A percentile compares a stretch with the other conserved stretches of the same genome.
These are phyloP conservation scores for Suhomyces sp. DNA, from an alignment of 805 yeast species.

Conservation along the genomic window DNA sequence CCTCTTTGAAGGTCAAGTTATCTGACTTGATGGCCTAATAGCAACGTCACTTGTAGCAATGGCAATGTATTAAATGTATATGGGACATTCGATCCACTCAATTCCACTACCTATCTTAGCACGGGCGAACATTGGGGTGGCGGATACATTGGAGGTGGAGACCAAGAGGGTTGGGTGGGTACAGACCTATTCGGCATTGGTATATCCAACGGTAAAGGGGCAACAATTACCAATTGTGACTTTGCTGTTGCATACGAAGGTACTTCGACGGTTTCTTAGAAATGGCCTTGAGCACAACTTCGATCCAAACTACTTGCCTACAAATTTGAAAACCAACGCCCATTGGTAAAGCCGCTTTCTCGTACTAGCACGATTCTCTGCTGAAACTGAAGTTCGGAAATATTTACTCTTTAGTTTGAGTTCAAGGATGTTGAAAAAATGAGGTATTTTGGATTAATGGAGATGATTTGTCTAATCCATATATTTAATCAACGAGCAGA, in stretches of 20 bases:
- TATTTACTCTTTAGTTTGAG: no score
- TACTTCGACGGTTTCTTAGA: not conserved
- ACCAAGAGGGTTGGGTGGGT: not conserved
- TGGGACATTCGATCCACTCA: not conserved
- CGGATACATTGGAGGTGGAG: not conserved
- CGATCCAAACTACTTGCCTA: not conserved
- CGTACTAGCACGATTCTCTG: no score
- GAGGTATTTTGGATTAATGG: no score
- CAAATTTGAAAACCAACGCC: not conserved
- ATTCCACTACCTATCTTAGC: not conserved
- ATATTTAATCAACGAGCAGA: no score
- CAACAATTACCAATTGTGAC: not conserved
- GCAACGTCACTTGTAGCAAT: not conserved
- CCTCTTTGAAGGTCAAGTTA: not conserved
- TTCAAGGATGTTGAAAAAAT: no score
- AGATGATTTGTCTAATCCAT: no score
- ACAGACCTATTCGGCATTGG: not conserved
- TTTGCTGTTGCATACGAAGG: not conserved
- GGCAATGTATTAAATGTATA: not conserved
- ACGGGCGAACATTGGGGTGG: not conserved
- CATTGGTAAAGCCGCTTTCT: not conserved
- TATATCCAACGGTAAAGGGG: not conserved
- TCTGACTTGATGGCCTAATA: not conserved
- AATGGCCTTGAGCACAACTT: not conserved
- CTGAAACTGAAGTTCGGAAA: no score